Conservation (phyloP, 2,329 filamentous ascomycete genomes). For the Colletotrichum orchidophilum region DNA sequence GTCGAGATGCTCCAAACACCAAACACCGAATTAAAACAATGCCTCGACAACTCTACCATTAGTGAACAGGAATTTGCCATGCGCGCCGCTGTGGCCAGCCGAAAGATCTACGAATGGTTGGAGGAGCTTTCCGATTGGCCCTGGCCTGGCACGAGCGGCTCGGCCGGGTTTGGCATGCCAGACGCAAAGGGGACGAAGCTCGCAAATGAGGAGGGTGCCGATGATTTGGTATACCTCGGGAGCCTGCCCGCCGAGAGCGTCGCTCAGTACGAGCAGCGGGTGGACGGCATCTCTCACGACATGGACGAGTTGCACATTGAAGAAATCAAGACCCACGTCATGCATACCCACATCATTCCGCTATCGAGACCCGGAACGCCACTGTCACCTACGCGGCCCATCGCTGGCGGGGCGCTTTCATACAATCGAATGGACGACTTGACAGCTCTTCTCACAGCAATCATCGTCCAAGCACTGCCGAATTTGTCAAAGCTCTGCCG, state of each 20-base stretch:
- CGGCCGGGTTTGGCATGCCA: constrained; percentile 64
- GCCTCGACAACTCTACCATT: constrained; percentile 69
- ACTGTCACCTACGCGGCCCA: constrained; percentile 51
- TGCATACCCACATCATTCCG: constrained; percentile 80
- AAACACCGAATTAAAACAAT: constrained; percentile 62
- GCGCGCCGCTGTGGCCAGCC: constrained; percentile 74
- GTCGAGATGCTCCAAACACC: constrained; percentile 67
- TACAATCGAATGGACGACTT: constrained; percentile 87
- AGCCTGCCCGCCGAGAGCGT: constrained; percentile 74
- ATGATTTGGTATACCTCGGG: constrained; percentile 67
- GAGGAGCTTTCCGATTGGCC: constrained; percentile 72
- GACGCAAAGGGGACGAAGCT: constrained; percentile 51
- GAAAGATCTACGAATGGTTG: constrained; percentile 76
- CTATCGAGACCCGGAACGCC: constrained; percentile 62
- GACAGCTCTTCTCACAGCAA: constrained; percentile 89
- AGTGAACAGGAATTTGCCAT: constrained; percentile 77
- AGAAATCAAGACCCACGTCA: constrained; percentile 87
- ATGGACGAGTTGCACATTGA: constrained; percentile 80
- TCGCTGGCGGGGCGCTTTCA: constrained; percentile 52
- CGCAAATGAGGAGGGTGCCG: constrained; percentile 41
- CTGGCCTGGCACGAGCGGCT: constrained; percentile 61
- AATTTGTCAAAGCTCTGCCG: constrained; percentile 78
- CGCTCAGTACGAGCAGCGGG: constrained; percentile 73
- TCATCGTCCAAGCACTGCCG: constrained; percentile 88
- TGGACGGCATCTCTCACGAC: constrained; percentile 77